Base-by-base conservation (phyloP, 2,329 filamentous ascomycete species). In the Fusarium chuoi region DNA sequence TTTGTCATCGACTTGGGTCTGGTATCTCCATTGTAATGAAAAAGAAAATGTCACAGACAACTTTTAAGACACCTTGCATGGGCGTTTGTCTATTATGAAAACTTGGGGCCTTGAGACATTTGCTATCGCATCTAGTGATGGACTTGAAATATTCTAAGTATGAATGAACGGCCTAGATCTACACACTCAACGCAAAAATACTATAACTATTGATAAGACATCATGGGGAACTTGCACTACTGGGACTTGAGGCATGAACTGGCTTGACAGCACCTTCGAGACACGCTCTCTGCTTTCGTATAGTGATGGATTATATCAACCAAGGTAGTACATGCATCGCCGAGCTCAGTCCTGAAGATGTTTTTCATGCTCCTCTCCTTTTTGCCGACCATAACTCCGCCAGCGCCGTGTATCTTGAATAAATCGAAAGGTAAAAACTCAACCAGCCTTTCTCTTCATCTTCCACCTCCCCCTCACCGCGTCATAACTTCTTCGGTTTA, bases 1-100 rank as follows among this genome's bases (percentile, higher is more conserved):
- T 73, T 73, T 59, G 65, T 71, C 69, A 74, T 74, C 72, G 65
- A 54, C 62, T 57, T 49, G 66, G 66, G 75, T 68, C 55, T 69
- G 75, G 65, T 77, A 75, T 74, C 64, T 78, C 63, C 72, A 68
- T 77, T 78, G 70, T 77, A 78, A 77, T 77, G 75, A 75, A 75
- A 61, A 75, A 75, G 51, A 76, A 62, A 71, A 62, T 74, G 69
- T 22, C 64, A 68, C 71, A 70, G 58, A 68, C 65, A 68, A 68
- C 69, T 57, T 60, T 59, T 49, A 61, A 70, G 54, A 70, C 65
- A 51, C 66, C 64, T 59, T 26, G 49, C 33, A 35, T 49, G 51
- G 67, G 65, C 63, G 63, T 68, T 49, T 71, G 24, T 77, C 51
- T 70, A 42, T 48, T 42, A 44, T 49, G 52, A 38, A 36, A 45